Evolutionary conservation across 2,329 filamentous ascomycete species (phyloP).

Genomic region (Colletotrichum phormii): DNA sequence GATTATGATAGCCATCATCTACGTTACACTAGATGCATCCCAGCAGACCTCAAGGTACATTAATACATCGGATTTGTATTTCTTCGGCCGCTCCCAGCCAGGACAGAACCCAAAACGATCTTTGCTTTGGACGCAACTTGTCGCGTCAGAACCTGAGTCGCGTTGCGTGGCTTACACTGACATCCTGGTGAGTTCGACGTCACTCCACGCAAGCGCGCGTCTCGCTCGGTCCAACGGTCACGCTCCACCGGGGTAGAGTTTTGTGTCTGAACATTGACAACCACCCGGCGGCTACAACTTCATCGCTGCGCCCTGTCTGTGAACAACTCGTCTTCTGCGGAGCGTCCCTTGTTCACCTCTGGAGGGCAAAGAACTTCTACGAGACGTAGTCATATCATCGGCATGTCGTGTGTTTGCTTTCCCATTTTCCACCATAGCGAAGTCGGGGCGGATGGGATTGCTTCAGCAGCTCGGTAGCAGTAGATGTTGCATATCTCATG

Average conservation of each 20-base stretch:
- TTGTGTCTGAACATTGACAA: not conserved
- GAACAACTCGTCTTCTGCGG: not conserved
- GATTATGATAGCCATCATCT: not conserved
- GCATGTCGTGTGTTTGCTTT: not conserved
- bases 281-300: not conserved
- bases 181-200: not conserved
- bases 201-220: constrained; percentile 6
- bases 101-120: not conserved
- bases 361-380: too few species aligned
- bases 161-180: not conserved
- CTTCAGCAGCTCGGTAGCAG: not conserved
- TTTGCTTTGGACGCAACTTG: not conserved
- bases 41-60: not conserved
- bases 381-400: not conserved
- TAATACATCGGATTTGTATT: not conserved
- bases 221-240: not conserved
- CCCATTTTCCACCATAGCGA: not conserved
- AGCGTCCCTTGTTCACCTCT: not conserved
- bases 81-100: not conserved
- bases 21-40: not conserved
- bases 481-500: not conserved
- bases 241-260: not conserved
- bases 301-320: not conserved
- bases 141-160: not conserved
- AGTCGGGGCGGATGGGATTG: not conserved